Percentiles rank a stretch among this genome's conserved stretches.
phyloP scores from a whole-genome alignment of 1,139 yeast species.

The Kurtzmaniella natalensis region DNA sequence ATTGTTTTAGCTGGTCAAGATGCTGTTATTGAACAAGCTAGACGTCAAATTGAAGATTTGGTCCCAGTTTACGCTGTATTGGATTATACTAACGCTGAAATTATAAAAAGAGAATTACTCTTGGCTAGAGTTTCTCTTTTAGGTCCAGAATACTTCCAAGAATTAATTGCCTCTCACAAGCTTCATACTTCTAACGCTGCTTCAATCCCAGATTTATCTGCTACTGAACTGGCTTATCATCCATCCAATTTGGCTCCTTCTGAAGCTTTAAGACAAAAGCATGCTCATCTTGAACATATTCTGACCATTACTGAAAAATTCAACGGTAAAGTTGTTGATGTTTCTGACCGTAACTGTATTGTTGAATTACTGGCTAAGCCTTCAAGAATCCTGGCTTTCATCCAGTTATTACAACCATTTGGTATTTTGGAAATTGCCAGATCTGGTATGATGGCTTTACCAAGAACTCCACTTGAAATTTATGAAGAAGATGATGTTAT shows the following conservation, averaged over 20 bases:
- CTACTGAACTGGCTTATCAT: conserved; percentile 61
- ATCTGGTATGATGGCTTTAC: conserved; percentile 98
- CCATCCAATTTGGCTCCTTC: conserved; percentile 89
- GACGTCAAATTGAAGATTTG: conserved; percentile 95
- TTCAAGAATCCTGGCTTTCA: conserved; percentile 77
- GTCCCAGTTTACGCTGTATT: conserved; percentile 98
- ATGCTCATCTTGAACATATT: conserved; percentile 80
- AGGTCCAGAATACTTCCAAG: conserved; percentile 97
- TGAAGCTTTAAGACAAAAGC: conserved; percentile 92
- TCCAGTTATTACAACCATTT: conserved; percentile 88
- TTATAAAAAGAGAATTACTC: conserved; percentile 84
- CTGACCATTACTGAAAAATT: conserved; percentile 77
- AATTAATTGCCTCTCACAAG: conserved; percentile 83
- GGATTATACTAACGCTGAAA: conserved; percentile 87
- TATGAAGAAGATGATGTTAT: conserved; percentile 47
- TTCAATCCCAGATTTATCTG: conserved; percentile 43
- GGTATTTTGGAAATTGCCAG: conserved; percentile 95
- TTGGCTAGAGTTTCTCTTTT: conserved; percentile 87
- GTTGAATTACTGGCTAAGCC: conserved; percentile 96
- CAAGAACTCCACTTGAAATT: conserved; percentile 83
- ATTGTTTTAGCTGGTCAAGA: conserved; percentile 92
- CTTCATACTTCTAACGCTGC: conserved; percentile 39
- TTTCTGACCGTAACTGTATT: conserved; percentile 88
- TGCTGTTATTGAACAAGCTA: conserved; percentile 96
- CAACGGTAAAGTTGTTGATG: conserved; percentile 90